Base-by-base conservation (phyloP, 2,329 filamentous ascomycete genomes). In the Fusarium coicis region DNA sequence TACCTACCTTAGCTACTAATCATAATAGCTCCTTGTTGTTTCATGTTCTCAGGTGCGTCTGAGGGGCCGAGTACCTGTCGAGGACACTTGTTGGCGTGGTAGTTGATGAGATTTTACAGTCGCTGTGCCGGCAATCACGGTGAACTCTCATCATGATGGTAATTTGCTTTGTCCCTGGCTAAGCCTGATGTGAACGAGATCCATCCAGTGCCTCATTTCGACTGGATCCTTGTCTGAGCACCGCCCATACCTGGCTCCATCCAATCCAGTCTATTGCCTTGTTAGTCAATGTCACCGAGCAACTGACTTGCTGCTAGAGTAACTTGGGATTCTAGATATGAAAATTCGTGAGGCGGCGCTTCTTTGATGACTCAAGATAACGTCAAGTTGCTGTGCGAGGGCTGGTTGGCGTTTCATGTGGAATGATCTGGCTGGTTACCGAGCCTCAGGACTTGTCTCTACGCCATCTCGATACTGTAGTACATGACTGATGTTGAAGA, bases 201-300 rank as follows among this genome's bases (percentile, higher is more conserved):
- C 74, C 74, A 76, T 76, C 50, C 39, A 43, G 65, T 58, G 53
- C 63, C 73, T 76, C 74, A 76, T 76, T 77, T 76, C 74, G 70
- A 75, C 67, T 74, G 66, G 62, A 63, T 70, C 72, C 72, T 59
- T 62, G 70, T 58, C 63, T 44, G 46, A 59, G 55, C 55, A 28
- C 61, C 54, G 32, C 36, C 43, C 71, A 60, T 72, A 56, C 72
- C 71, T 70, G 47, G 49, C 39, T 32, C 50, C 43, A 59, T 49
- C 44, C 47, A 68, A 54, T 53, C 50, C 53, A 68, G 57, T 73
- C 57, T 72, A 74, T 68, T 64, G 49, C 54, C 53, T 61, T 30
- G 34, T 53, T 52, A 66, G 60, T 50, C 54, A 47, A 73, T 72
- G 68, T 66, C 68, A 74, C 72, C 59, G 64, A 66, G 71, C 59